phyloP scores from a whole-genome alignment of 495 filamentous ascomycete genomes.

The Chaetomium cochliodes region DNA sequence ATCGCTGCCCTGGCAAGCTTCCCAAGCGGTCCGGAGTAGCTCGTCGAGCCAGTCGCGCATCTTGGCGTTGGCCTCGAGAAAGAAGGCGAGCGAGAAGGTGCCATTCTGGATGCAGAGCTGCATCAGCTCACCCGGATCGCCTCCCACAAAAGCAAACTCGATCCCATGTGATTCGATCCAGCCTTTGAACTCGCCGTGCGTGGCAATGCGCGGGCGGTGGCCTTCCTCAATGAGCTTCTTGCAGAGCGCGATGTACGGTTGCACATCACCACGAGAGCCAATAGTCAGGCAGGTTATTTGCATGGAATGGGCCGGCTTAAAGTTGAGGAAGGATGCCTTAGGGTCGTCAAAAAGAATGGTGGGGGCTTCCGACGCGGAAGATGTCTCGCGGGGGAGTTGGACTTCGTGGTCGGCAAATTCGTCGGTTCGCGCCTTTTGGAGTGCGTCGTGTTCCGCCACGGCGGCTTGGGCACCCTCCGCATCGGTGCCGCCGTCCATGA shows the following conservation, averaged over 20 bases:
- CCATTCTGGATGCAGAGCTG: slow-evolving; percentile 93
- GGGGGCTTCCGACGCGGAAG: slow-evolving; percentile 54
- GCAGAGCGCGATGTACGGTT: slow-evolving; percentile 95
- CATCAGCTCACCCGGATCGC: slow-evolving; percentile 94
- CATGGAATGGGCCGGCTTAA: slow-evolving; percentile 81
- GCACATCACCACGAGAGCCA: slow-evolving; percentile 92
- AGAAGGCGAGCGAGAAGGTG: slow-evolving; percentile 92
- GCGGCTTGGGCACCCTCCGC: slow-evolving; percentile 72
- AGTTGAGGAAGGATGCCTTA: slow-evolving; percentile 87
- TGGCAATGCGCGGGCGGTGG: slow-evolving; percentile 84
- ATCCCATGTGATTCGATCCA: slow-evolving; percentile 93
- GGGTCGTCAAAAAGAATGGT: slow-evolving; percentile 91
- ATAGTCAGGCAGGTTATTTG: slow-evolving; percentile 94
- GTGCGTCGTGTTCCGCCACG: slow-evolving; percentile 74
- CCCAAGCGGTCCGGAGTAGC: slow-evolving; percentile 79
- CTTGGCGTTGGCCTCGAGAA: slow-evolving; percentile 80
- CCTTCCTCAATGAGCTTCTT: slow-evolving; percentile 87
- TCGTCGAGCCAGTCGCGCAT: slow-evolving; percentile 94
- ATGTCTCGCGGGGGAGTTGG: slow-evolving; percentile 53
- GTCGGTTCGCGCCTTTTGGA: slow-evolving; percentile 73
- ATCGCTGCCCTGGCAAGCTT: slow-evolving; percentile 81
- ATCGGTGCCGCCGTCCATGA: slow-evolving; percentile 64
- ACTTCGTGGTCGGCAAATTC: slow-evolving; percentile 58
- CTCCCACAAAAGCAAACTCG: slow-evolving; percentile 82
- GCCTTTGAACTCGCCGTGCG: slow-evolving; percentile 80